Conservation (phyloP, 2,329 filamentous ascomycete species). For the Nigrospora oryzae region DNA sequence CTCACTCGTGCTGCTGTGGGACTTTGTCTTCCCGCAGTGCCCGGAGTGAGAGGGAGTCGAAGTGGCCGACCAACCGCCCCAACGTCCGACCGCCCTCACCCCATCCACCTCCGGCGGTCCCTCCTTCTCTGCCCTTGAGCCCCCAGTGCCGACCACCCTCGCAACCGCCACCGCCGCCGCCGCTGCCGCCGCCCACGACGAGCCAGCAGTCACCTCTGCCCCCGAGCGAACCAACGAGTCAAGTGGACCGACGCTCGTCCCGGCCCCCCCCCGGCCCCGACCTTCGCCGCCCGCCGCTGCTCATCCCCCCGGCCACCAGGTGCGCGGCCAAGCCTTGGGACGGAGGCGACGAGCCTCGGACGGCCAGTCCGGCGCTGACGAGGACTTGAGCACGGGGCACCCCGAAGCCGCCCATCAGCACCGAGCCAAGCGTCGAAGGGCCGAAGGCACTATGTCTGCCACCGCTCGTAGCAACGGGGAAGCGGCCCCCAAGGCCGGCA, state of each 20-base stretch:
- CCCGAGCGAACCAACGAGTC: constrained; percentile 9
- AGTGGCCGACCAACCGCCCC: constrained; percentile 64
- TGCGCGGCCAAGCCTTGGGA: constrained; percentile 36
- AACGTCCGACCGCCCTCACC: constrained; percentile 38
- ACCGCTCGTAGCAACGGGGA: constrained; percentile 36
- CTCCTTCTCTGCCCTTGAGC: constrained; percentile 17
- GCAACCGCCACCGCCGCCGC: constrained; percentile 38
- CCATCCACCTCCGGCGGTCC: constrained; percentile 61
- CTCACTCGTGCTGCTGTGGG: constrained; percentile 22
- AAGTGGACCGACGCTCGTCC: constrained; percentile 7
- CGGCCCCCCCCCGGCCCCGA: constrained; percentile 6
- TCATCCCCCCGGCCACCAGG: constrained; percentile 4
- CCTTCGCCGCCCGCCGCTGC: constrained; percentile 1
- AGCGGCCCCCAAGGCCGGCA: constrained; percentile 45
- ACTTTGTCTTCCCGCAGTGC: constrained; percentile 32
- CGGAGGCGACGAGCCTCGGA: constrained; percentile 42
- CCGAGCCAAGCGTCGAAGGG: constrained; percentile 51
- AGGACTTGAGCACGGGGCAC: constrained; percentile 9
- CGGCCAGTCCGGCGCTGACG: constrained; percentile 21
- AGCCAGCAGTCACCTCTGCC: constrained; percentile 10
- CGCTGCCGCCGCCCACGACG: constrained; percentile 16
- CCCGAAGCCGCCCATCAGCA: constrained; percentile 16
- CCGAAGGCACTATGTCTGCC: constrained; percentile 52
- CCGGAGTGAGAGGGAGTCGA: constrained; percentile 35
- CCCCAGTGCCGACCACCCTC: constrained; percentile 40